These are phyloP conservation scores for Begonia masoniana DNA, from an alignment of 306 rosid genomes.

Conservation along the genomic window DNA sequence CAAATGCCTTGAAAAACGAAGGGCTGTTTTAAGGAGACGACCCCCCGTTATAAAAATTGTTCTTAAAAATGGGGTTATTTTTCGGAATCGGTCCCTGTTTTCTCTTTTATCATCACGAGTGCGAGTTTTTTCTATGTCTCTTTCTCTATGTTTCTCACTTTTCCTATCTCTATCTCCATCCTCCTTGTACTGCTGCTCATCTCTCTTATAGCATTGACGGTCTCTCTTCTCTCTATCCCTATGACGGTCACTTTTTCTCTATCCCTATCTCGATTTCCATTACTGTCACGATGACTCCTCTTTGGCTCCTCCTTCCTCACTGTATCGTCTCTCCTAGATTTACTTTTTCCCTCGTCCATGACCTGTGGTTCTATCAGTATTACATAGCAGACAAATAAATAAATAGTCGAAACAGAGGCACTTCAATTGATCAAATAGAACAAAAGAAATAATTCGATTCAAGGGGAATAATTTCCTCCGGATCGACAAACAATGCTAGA, in stretches of 20 bases:
- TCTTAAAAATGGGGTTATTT: no score
- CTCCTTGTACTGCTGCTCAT: constrained; percentile 18
- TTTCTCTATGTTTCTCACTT: constrained; percentile 26
- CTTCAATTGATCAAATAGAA: no score
- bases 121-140: constrained; percentile 5
- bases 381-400: no score
- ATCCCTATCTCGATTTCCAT: constrained; percentile 16
- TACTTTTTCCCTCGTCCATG: constrained; percentile 62
- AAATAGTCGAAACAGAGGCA: no score
- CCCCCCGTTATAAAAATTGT: no score
- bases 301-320: constrained; percentile 28
- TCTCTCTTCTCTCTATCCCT: constrained; percentile 26
- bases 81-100: no score
- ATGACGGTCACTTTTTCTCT: constrained; percentile 21
- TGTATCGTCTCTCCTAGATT: constrained; percentile 43
- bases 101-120: constrained; percentile 20
- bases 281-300: constrained; percentile 40
- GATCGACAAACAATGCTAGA: no score
- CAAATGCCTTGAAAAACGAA: no score
- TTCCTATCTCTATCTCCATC: constrained; percentile 6
- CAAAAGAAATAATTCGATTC: no score
- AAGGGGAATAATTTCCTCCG: no score
- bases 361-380: background rate
- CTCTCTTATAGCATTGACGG: constrained; percentile 31
- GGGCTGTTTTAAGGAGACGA: no score